Evolutionary conservation across 805 yeast genomes (phyloP).

Genomic region (Nakazawaea pomicola): DNA sequence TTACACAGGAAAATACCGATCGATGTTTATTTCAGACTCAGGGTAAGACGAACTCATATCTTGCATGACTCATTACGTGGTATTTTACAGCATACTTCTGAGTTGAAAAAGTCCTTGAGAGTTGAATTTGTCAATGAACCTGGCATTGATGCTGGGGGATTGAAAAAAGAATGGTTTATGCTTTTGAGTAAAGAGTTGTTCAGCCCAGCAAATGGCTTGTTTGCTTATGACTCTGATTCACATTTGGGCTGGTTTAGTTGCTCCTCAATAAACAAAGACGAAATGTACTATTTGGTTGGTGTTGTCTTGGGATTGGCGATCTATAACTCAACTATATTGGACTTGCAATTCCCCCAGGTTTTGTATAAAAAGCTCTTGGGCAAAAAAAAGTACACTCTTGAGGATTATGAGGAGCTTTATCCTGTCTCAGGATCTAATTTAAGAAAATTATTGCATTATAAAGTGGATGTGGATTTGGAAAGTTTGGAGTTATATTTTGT

Average conservation of each 20-base stretch:
- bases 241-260: conserved; percentile 71
- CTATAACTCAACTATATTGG: conserved; percentile 83
- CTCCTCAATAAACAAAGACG: conserved; percentile 38
- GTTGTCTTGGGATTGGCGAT: conserved; percentile 86
- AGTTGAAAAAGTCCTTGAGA: conserved; percentile 67
- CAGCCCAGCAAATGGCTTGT: conserved; percentile 62
- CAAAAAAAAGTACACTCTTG: conserved; percentile 45
- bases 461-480: conserved; percentile 33
- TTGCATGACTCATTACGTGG: conserved; percentile 71
- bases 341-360: conserved; percentile 69
- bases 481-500: conserved; percentile 57
- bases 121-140: conserved; percentile 85
- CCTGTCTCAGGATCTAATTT: conserved; percentile 62
- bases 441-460: conserved; percentile 38
- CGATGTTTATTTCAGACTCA: conserved; percentile 65
- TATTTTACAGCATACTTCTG: conserved; percentile 48
- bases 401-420: conserved; percentile 62
- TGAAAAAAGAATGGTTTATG: conserved; percentile 90
- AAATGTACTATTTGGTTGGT: conserved; percentile 74
- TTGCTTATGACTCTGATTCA: conserved; percentile 63
- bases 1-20: conserved; percentile 55
- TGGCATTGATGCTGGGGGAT: conserved; percentile 94
- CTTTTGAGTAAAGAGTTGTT: conserved; percentile 67
- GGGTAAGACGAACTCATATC: conserved; percentile 62
- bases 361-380: conserved; percentile 70